These are phyloP conservation scores for Diplodia intermedia DNA, from an alignment of 2,329 filamentous ascomycete species.

Conservation along the genomic window DNA sequence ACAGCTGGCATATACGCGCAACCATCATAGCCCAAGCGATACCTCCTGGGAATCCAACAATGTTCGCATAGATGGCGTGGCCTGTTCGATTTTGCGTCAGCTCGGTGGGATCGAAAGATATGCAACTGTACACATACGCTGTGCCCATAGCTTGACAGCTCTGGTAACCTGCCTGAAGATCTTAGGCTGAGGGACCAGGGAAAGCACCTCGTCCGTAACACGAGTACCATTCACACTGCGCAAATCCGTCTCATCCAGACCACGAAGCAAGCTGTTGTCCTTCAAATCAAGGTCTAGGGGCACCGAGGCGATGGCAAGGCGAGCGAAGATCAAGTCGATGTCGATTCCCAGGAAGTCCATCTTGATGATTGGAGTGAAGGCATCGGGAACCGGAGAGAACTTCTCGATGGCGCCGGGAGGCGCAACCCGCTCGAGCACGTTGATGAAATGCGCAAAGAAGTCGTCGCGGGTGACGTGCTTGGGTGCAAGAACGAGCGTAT, in stretches of 20 bases:
- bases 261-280: slow-evolving; percentile 83
- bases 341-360: slow-evolving; percentile 90
- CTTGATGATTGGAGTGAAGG: slow-evolving; percentile 97
- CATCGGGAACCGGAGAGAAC: slow-evolving; percentile 83
- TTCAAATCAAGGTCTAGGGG: slow-evolving; percentile 72
- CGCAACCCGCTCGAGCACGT: slow-evolving; percentile 76
- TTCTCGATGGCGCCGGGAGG: slow-evolving; percentile 81
- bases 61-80: slow-evolving; percentile 86
- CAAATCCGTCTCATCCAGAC: slow-evolving; percentile 84
- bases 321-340: slow-evolving; percentile 83
- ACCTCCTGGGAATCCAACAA: slow-evolving; percentile 94
- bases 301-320: slow-evolving; percentile 52
- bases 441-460: slow-evolving; percentile 91
- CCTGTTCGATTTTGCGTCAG: slow-evolving; percentile 33
- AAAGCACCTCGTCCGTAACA: slow-evolving; percentile 90
- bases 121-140: slow-evolving; percentile 56
- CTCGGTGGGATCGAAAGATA: slow-evolving; percentile 35
- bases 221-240: slow-evolving; percentile 92
- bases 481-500: slow-evolving; percentile 90
- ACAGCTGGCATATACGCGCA: slow-evolving; percentile 92
- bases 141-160: slow-evolving; percentile 96
- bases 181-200: slow-evolving; percentile 84
- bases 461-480: slow-evolving; percentile 88
- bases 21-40: slow-evolving; percentile 99
- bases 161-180: slow-evolving; percentile 89